Base-by-base conservation (phyloP, 2,329 filamentous ascomycete genomes). In the Magnaporthiopsis poae region DNA sequence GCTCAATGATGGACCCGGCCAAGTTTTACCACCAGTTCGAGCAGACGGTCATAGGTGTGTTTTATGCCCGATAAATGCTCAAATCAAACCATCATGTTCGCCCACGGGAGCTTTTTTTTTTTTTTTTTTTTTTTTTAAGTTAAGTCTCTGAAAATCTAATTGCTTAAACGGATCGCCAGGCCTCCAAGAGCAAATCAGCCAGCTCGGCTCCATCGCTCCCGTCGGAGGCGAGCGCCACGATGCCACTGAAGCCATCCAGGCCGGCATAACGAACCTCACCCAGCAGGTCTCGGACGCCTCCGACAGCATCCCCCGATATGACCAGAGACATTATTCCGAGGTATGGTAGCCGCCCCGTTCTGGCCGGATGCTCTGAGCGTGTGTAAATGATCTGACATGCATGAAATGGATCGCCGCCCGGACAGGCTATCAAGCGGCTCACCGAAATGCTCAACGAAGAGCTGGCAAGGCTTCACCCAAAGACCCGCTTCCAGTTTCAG, bases 251-350 rank as follows among this genome's bases (percentile, higher is more conserved):
- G 86, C 90, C 72, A 89, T 92, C 70, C 83, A 96, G 18, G 87
- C 90, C 21, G 86, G 87, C 69, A 95, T 98, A 72, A 88, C 90
- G 36, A 86, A 87, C 67, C 83, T 98, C 21, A 92, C 92, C 1
- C 90, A 89, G 69, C 89, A 95, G 72, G 90, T 97, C 59, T 89
- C 91, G 70, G 92, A 97, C 77, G 90, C 91, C 0, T 86, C 90
- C 1, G 88, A 88, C 66, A 92, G 89, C 71, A 86, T 96, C 21
- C 92, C 95, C 2, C 87, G 92, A 9, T 96, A 97, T 74, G 95
- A 98, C 73, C 91, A 95, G 75, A 87, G 91, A 71, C 89, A 90
- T 31, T 98, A 96, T 74, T 86, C 88, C 61, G 88, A 93, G 79
- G 91, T 92, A 77, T 66, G 73, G 12, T 52, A 68, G 27, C 39